Evolutionary conservation across 805 yeast species (phyloP), one percentile per base, ranked within the genome.

Genomic region (Candida broadrunensis): DNA sequence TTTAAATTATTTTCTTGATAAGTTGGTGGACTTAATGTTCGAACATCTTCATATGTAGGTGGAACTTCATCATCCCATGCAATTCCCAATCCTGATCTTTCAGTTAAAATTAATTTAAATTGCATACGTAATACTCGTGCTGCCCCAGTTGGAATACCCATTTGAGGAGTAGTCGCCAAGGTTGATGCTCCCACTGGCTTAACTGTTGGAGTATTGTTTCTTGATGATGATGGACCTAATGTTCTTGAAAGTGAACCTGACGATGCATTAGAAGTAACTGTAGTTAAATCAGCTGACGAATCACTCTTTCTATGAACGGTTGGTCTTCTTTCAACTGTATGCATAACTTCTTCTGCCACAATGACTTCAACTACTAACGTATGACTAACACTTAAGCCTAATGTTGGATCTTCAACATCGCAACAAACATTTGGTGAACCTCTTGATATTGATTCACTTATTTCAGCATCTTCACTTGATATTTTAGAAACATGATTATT

Each of bases 31-130:
- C 90, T 80, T 33, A 88, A 70, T 0, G 95, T 80, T 21, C 80
- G 72, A 16, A 93, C 89, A 49, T 88, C 91, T 39, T 80, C 88
- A 55, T 93, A 93, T 16, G 89, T 85, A 1, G 99, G 99, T 2
- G 99, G 99, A 14, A 95, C 98, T 62, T 93, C 99, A 57, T 91
- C 97, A 62, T 91, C 97, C 98, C 99, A 93, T 0, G 97, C 85
- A 23, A 93, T 88, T 4, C 99, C 99, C 32, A 93, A 72, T 0
- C 99, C 99, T 0, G 96, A 84, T 44, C 98, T 73, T 58, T 90
- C 98, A 2, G 96, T 85, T 17, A 93, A 64, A 2, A 72, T 70
- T n/a, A 91, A 54, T 49, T 85, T 83, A 65, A 93, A 91, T 61
- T 90, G 97, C 97, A 93, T 93, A 48, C 98, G 70, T 45, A 93